Percentiles rank a stretch among this genome's conserved stretches.
Evolutionary conservation across 352 stramenopile species (phyloP).

Genomic region (Phytopythium chamaehyphon): DNA sequence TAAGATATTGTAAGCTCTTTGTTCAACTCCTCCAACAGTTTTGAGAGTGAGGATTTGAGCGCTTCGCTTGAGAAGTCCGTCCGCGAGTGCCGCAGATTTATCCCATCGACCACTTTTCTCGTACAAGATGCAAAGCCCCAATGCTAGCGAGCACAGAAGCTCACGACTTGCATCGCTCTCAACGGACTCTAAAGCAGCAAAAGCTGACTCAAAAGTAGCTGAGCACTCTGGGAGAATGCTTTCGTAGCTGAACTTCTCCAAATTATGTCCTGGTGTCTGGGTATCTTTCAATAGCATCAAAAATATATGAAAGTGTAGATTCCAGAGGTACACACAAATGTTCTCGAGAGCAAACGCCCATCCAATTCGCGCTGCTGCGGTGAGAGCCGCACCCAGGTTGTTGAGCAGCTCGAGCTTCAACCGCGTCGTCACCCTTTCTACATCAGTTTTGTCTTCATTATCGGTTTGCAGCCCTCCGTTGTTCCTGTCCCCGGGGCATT

Average conservation of each 20-base stretch:
- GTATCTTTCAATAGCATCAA: slow-evolving; percentile 28
- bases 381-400: slow-evolving; percentile 28
- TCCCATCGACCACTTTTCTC: slow-evolving; percentile 43
- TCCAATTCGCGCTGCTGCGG: slow-evolving; percentile 33
- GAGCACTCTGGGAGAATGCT: slow-evolving; percentile 58
- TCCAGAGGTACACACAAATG: slow-evolving; percentile 86
- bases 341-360: slow-evolving; percentile 78
- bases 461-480: no score
- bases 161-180: slow-evolving; percentile 26
- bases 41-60: background rate
- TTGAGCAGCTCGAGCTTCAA: slow-evolving; percentile 51
- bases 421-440: slow-evolving; percentile 17
- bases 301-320: slow-evolving; percentile 90
- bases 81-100: slow-evolving; percentile 41
- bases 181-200: slow-evolving; percentile 36
- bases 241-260: slow-evolving; percentile 20
- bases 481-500: slow-evolving; percentile 2
- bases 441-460: background rate
- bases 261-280: background rate
- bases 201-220: slow-evolving; percentile 51
- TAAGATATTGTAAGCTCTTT: slow-evolving; percentile 9
- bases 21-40: background rate
- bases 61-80: slow-evolving; percentile 60
- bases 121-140: slow-evolving; percentile 52
- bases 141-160: slow-evolving; percentile 38